Evolutionary conservation across 1,284 basidiomycete species (phyloP).

Genomic region (Irpex sp.): DNA sequence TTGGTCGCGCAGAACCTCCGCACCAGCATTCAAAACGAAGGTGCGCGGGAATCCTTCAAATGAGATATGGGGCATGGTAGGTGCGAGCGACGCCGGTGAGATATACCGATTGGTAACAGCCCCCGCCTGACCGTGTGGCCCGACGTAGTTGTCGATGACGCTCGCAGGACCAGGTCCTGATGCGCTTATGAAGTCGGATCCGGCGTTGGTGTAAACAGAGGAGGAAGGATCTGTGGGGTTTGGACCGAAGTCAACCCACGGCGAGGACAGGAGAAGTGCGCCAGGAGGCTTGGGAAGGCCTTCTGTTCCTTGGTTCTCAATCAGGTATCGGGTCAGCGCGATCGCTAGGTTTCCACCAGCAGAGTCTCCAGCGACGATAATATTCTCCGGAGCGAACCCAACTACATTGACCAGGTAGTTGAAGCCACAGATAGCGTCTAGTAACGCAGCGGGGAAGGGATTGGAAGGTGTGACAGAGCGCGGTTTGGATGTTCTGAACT

Average conservation of each 20-base stretch:
- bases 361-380: slow-evolving; percentile 48
- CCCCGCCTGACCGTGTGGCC: slow-evolving; percentile 26
- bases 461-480: slow-evolving; percentile 19
- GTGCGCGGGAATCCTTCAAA: slow-evolving; percentile 53
- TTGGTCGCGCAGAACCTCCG: slow-evolving; percentile 47
- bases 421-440: slow-evolving; percentile 43
- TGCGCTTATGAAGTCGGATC: slow-evolving; percentile 17
- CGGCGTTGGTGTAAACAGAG: slow-evolving; percentile 34
- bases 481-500: slow-evolving; percentile 27
- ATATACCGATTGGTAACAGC: slow-evolving; percentile 46
- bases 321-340: slow-evolving; percentile 29
- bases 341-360: slow-evolving; percentile 49
- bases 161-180: not conserved
- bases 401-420: slow-evolving; percentile 34
- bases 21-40: slow-evolving; percentile 47
- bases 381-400: slow-evolving; percentile 36
- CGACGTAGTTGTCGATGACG: slow-evolving; percentile 5
- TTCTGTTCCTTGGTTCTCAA: slow-evolving; percentile 8
- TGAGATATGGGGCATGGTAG: slow-evolving; percentile 26
- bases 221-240: slow-evolving; percentile 31
- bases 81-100: slow-evolving; percentile 45
- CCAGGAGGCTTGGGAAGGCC: slow-evolving; percentile 30
- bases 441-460: slow-evolving; percentile 43
- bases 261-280: slow-evolving; percentile 41
- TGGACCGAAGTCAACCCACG: slow-evolving; percentile 48